Base-by-base conservation (phyloP, 805 yeast genomes). In the Myxozyma sirexii region DNA sequence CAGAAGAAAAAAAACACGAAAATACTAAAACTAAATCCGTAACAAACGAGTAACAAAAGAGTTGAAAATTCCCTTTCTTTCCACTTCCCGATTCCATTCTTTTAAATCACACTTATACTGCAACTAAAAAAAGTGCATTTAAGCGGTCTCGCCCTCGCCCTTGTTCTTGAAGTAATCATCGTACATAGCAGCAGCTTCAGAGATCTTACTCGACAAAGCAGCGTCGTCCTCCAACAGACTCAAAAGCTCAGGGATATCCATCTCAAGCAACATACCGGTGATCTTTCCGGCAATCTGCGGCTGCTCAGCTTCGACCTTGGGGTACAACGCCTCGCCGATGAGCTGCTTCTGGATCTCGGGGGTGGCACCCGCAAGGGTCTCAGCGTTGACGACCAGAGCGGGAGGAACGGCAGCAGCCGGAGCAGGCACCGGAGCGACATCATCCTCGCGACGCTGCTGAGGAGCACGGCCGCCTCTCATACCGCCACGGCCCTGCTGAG, bases 261-360 rank as follows among this genome's bases (percentile, higher is more conserved):
- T 85, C 75, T 92, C 97, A 74, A 94, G 84, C 81, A 94, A 85
- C 98, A 94, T 94, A 81, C 98, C 97, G 68, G 99, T 94, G 76
- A 94, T 90, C 82, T 92, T 93, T 80, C 97, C 97, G 69, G 97
- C 97, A 72, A 96, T 90, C 79, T 91, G 97, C 60, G 87, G 88
- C 74, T 91, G 96, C 70, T 85, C 85, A 68, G 91, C 85, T 67
- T 87, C 85, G 72, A 94, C 88, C 84, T 86, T 89, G 74, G 96
- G 91, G 84, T 93, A 94, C 74, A 94, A 83, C 75, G 91, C 96
- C 83, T 94, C 97, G 80, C 99, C 99, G 75, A 94, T 84, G 74
- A 91, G 84, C 84, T 96, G 93, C 90, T 93, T 93, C 82, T 91
- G 97, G 74, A 87, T 94, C 73, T 84, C 89, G 75, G 90, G 94